A percentile compares a stretch with the other conserved stretches of the same genome.
Conservation (phyloP, 139 green algal species). For the Chlamydomonas applanata region DNA sequence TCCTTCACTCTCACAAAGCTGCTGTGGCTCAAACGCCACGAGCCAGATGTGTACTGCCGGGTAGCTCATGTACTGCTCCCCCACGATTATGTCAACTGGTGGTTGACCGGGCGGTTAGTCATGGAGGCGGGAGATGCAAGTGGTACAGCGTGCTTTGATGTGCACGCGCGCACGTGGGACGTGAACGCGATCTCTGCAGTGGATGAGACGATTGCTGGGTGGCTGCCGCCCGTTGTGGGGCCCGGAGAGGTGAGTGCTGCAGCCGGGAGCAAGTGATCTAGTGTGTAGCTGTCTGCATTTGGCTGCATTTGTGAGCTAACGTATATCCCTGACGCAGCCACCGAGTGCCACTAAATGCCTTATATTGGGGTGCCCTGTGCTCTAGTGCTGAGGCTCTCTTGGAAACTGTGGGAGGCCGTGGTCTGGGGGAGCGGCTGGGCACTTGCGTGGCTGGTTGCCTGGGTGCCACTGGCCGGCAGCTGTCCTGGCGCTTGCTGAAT, state of each 20-base stretch:
- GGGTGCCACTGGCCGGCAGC: too few relatives aligned
- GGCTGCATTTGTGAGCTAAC: too few relatives aligned
- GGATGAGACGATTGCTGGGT: constrained; percentile 37
- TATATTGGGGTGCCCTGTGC: too few relatives aligned
- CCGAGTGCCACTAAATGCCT: too few relatives aligned
- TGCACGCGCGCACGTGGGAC: constrained; percentile 49
- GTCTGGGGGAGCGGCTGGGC: too few relatives aligned
- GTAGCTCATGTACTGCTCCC: constrained; percentile 72
- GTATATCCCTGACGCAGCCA: too few relatives aligned
- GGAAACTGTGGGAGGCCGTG: too few relatives aligned
- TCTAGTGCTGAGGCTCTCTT: too few relatives aligned
- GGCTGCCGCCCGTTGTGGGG: constrained; percentile 58
- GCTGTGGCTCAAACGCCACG: constrained; percentile 80
- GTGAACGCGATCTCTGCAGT: constrained; percentile 35
- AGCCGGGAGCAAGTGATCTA: too few relatives aligned
- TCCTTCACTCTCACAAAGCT: constrained; percentile 87
- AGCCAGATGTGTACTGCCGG: constrained; percentile 66
- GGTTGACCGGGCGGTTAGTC: constrained; percentile 27
- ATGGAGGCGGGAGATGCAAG: constrained; percentile 69
- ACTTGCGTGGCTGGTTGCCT: too few relatives aligned
- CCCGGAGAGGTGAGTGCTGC: constrained; percentile 47
- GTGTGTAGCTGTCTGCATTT: too few relatives aligned
- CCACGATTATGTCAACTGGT: constrained; percentile 86
- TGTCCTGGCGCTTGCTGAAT: too few relatives aligned
- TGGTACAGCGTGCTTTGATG: constrained; percentile 73